Percentiles rank a stretch among this genome's conserved stretches.
Conservation (phyloP, 305 asterid species). For the Ilex paraguariensis region DNA sequence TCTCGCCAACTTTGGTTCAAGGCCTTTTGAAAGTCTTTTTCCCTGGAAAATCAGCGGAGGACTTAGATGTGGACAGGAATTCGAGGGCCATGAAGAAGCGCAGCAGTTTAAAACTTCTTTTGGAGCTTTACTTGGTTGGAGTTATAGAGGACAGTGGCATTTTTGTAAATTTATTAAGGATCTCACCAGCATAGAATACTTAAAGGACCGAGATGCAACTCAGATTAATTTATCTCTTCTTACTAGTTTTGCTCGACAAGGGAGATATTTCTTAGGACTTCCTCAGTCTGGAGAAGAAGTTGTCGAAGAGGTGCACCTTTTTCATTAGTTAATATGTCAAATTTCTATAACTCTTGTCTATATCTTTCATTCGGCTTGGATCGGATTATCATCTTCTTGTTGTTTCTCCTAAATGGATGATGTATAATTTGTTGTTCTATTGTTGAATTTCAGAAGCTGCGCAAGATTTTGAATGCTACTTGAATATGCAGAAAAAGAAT, state of each 20-base stretch:
- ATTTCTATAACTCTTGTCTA: too few relatives aligned
- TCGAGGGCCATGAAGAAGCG: constrained; percentile 96
- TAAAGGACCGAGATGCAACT: constrained; percentile 95
- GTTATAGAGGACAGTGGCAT: constrained; percentile 79
- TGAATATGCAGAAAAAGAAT: too few relatives aligned
- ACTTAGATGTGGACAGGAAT: constrained; percentile 81
- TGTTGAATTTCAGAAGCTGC: too few relatives aligned
- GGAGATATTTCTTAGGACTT: constrained; percentile 88
- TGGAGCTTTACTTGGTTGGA: constrained; percentile 97
- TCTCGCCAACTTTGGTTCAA: constrained; percentile 90
- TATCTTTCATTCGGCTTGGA: too few relatives aligned
- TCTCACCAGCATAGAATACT: constrained; percentile 77
- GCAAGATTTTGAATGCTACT: too few relatives aligned
- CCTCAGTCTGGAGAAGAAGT: constrained; percentile 71
- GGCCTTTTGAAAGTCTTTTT: constrained; percentile 81
- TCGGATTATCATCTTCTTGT: too few relatives aligned
- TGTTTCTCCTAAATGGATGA: too few relatives aligned
- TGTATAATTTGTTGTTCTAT: neutral
- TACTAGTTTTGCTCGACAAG: constrained; percentile 97
- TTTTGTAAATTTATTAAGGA: constrained; percentile 78
- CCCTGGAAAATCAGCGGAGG: constrained; percentile 81
- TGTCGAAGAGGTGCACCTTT: constrained; percentile 70
- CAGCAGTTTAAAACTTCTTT: constrained; percentile 88
- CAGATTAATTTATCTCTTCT: constrained; percentile 96
- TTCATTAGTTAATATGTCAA: too few relatives aligned